phyloP scores from a whole-genome alignment of 2,329 filamentous ascomycete genomes.

The Cordyceps cateniannulata region DNA sequence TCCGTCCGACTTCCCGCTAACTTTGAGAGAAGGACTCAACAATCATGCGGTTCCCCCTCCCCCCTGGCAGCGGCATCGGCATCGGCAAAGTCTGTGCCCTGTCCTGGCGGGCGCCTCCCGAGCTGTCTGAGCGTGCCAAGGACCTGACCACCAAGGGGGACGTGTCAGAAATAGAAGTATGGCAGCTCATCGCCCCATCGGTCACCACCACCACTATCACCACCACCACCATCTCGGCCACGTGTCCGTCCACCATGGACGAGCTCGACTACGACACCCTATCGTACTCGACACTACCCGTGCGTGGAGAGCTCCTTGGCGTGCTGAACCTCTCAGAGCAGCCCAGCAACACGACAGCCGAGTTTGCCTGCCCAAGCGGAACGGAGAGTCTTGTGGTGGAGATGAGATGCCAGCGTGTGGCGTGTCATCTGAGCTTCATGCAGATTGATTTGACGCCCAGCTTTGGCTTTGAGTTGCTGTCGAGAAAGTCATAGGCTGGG shows the following conservation, averaged over 20 bases:
- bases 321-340: neutral
- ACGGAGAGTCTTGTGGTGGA: conserved; percentile 3
- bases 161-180: conserved; percentile 5
- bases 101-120: neutral
- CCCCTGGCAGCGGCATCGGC: neutral
- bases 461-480: conserved; percentile 11
- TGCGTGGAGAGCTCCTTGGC: conserved; percentile 10
- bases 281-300: conserved; percentile 8
- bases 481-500: neutral
- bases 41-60: neutral
- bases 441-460: conserved; percentile 6
- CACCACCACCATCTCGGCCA: neutral
- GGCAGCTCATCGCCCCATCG: conserved; percentile 1
- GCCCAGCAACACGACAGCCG: neutral
- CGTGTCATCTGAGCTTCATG: conserved; percentile 8
- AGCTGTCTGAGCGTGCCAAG: neutral
- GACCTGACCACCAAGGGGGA: conserved; percentile 9
- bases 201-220: no score
- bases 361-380: conserved; percentile 4
- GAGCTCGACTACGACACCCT: conserved; percentile 9
- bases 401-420: conserved; percentile 10
- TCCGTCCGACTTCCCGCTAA: neutral
- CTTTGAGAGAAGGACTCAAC: neutral
- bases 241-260: neutral
- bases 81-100: neutral